phyloP scores from a whole-genome alignment of 106 monocot species.

The Dactylorhiza incarnata region DNA sequence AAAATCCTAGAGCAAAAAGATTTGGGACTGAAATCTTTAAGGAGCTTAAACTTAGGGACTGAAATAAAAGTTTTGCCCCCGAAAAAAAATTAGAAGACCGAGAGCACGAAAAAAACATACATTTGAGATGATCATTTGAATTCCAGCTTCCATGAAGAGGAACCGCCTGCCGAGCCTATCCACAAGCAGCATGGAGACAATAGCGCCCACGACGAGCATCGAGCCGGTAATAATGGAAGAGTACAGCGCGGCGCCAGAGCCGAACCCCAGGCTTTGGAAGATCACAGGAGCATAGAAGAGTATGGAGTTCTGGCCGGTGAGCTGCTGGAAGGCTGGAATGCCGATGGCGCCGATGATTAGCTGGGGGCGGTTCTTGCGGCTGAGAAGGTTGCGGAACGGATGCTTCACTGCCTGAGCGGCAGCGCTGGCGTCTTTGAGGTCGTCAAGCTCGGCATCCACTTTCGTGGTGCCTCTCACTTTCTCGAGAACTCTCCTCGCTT shows the following conservation, averaged over 20 bases:
- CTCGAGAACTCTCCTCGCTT: slow-evolving; percentile 29
- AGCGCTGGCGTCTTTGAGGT: slow-evolving; percentile 42
- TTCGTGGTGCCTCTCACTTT: slow-evolving; percentile 36
- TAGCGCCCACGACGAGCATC: slow-evolving; percentile 33
- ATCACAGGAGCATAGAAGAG: slow-evolving; percentile 47
- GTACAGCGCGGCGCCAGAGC: slow-evolving; percentile 38
- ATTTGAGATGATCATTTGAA: slow-evolving; percentile 48
- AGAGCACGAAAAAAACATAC: slow-evolving; percentile 1
- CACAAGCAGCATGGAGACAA: slow-evolving; percentile 35
- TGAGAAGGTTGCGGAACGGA: slow-evolving; percentile 41
- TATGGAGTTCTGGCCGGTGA: slow-evolving; percentile 50
- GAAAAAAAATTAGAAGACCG: too few species aligned
- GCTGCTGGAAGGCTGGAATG: slow-evolving; percentile 50
- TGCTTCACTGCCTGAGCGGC: slow-evolving; percentile 37
- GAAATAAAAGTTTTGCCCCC: too few species aligned
- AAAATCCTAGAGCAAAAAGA: too few species aligned
- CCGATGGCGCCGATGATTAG: slow-evolving; percentile 45
- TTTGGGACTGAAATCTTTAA: too few species aligned
- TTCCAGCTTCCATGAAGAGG: slow-evolving; percentile 43
- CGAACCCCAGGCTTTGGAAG: slow-evolving; percentile 54
- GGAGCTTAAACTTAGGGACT: too few species aligned
- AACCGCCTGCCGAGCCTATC: slow-evolving; percentile 42
- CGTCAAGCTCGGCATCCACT: slow-evolving; percentile 36
- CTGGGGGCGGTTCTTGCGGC: slow-evolving; percentile 32
- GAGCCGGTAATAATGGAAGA: slow-evolving; percentile 40